Evolutionary conservation across 495 filamentous ascomycete species (phyloP), one percentile per base, ranked within the genome.

Genomic region (Lindgomyces ingoldianus): DNA sequence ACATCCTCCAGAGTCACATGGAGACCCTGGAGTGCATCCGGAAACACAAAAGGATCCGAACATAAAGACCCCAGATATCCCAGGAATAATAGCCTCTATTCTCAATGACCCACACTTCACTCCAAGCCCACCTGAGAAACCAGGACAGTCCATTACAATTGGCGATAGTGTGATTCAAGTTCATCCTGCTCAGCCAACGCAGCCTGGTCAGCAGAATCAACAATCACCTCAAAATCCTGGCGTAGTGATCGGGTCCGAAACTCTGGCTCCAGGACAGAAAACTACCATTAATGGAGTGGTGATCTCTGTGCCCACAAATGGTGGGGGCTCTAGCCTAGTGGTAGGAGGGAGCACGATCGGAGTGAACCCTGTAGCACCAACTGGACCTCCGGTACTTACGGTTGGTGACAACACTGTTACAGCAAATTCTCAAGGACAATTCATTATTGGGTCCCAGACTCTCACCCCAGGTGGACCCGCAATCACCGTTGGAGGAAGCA

Each of bases 381-480:
- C 65, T 3, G 29, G 24, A 6, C 55, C 60, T 14, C 45, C 65
- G 16, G 59, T 64, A 11, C 62, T 72, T 6, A 65, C 61, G 1
- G 45, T 66, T 18, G 66, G 65, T n/a, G 58, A 59, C 14, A 39
- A 50, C 1, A 62, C 57, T 8, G 54, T 69, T 3, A 72, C 69
- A 10, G 66, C 69, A 8, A 61, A 69, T 33, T 33, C 62, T 22
- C 59, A 61, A 39, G 69, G 69, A 21, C 65, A 63, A 47, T 72
- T 66, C 36, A 27, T 69, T 16, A 10, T 72, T 33, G 62, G 66
- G 6, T 49, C 46, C 4, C 47, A 70, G 46, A 70, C 62, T 4
- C 53, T 70, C 1, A 30, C 27, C 21, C 62, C 67, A 10, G 67
- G 67, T 8, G 61, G 57, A 12, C 56, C 65, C 12, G 42, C 52